Percentiles rank a stretch among this genome's conserved stretches.
Evolutionary conservation across 2,329 filamentous ascomycete species (phyloP).

Genomic region (Atkinsonella texensis): DNA sequence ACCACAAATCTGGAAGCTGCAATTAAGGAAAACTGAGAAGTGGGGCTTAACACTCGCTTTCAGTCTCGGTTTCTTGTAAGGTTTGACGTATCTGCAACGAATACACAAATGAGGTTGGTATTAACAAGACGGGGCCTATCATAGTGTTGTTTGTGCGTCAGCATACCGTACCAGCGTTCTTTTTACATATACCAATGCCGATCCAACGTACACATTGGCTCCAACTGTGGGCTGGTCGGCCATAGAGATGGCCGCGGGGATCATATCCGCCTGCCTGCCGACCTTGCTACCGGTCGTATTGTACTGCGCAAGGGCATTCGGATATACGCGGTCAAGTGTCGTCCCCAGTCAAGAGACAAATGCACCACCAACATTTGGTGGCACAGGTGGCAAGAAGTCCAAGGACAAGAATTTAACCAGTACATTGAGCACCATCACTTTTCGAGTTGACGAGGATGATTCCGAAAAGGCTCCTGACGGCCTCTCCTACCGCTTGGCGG

Average conservation of each 20-base stretch:
- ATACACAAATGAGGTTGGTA: too few species aligned
- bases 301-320: slow-evolving; percentile 23
- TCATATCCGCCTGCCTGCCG: slow-evolving; percentile 41
- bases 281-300: slow-evolving; percentile 35
- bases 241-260: slow-evolving; percentile 37
- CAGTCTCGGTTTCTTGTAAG: slow-evolving; percentile 31
- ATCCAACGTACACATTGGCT: slow-evolving; percentile 35
- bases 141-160: slow-evolving; percentile 34
- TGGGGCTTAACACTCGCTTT: slow-evolving; percentile 32
- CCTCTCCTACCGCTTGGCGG: slow-evolving; percentile 21
- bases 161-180: slow-evolving; percentile 35
- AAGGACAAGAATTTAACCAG: slow-evolving; percentile 9
- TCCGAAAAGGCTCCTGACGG: slow-evolving; percentile 5
- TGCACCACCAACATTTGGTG: slow-evolving; percentile 11
- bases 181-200: slow-evolving; percentile 27
- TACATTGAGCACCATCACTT: slow-evolving; percentile 9
- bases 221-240: slow-evolving; percentile 34
- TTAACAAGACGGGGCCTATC: background rate
- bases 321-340: slow-evolving; percentile 22
- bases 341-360: slow-evolving; percentile 15
- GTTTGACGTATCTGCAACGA: background rate
- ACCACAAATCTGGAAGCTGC: slow-evolving; percentile 32
- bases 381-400: slow-evolving; percentile 7
- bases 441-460: slow-evolving; percentile 5
- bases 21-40: slow-evolving; percentile 28